Evolutionary conservation across 2,329 filamentous ascomycete species (phyloP).

Genomic region (Phaeomoniella chlamydospora): DNA sequence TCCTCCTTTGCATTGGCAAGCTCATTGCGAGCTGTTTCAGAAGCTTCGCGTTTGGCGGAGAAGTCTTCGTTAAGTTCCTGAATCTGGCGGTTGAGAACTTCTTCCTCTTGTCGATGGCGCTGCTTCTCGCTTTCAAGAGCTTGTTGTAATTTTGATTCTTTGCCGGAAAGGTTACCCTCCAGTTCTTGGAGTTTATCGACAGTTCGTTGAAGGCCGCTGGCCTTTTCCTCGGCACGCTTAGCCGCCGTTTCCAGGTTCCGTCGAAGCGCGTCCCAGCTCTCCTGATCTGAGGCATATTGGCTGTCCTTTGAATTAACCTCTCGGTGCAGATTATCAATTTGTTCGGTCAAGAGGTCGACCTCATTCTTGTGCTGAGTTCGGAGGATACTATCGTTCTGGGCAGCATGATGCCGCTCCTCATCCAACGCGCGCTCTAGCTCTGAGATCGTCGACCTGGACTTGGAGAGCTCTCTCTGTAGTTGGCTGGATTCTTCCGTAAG

Average conservation of each 20-base stretch:
- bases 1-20: constrained; percentile 53
- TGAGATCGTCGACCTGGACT: constrained; percentile 25
- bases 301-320: constrained; percentile 57
- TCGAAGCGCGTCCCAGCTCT: constrained; percentile 57
- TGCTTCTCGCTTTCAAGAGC: constrained; percentile 57
- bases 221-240: constrained; percentile 52
- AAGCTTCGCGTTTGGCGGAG: constrained; percentile 47
- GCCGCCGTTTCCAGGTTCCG: constrained; percentile 51
- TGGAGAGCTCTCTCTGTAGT: constrained; percentile 50
- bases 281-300: constrained; percentile 54
- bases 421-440: constrained; percentile 35
- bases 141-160: constrained; percentile 53
- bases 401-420: constrained; percentile 40
- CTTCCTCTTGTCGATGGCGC: constrained; percentile 58
- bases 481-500: constrained; percentile 50
- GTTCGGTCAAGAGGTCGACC: constrained; percentile 37
- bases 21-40: constrained; percentile 53
- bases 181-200: constrained; percentile 55
- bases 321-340: constrained; percentile 47
- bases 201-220: constrained; percentile 51
- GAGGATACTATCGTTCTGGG: constrained; percentile 47
- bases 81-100: constrained; percentile 56
- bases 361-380: constrained; percentile 39
- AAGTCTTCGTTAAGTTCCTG: constrained; percentile 60
- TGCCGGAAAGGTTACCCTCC: constrained; percentile 52